Percentiles rank a stretch among this genome's conserved stretches.
These are phyloP conservation scores for Primulina tabacum DNA, from an alignment of 257 asterid species.

Conservation along the genomic window DNA sequence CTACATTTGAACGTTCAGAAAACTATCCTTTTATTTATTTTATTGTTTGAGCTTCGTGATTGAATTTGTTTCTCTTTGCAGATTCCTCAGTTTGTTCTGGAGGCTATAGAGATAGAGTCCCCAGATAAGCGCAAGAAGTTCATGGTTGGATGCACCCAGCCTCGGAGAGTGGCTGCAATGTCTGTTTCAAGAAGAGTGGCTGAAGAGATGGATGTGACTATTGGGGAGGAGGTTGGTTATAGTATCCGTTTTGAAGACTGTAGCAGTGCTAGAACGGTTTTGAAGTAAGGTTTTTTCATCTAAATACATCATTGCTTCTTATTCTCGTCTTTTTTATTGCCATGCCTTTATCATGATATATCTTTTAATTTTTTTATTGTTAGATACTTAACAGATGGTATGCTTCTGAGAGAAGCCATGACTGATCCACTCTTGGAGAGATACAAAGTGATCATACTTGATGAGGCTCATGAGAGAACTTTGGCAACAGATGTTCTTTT, in stretches of 20 bases:
- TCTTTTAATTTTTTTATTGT: neutral
- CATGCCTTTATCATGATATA: constrained; percentile 7
- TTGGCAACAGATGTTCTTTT: constrained; percentile 91
- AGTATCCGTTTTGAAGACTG: constrained; percentile 97
- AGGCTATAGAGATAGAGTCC: constrained; percentile 63
- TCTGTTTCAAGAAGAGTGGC: constrained; percentile 97
- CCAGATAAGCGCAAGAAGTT: constrained; percentile 69
- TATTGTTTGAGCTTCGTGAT: neutral
- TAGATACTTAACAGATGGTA: constrained; percentile 97
- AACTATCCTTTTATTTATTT: neutral
- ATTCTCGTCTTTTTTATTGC: neutral
- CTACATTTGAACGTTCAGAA: neutral
- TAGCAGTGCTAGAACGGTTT: constrained; percentile 77
- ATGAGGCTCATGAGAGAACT: constrained; percentile 99
- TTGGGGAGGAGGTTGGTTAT: constrained; percentile 98
- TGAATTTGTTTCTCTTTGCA: constrained; percentile 20
- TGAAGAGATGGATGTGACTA: constrained; percentile 94
- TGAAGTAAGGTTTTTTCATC: constrained; percentile 44
- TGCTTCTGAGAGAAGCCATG: constrained; percentile 99
- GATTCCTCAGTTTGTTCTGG: constrained; percentile 97
- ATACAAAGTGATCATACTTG: constrained; percentile 91
- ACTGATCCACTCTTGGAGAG: constrained; percentile 90
- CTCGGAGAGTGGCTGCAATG: constrained; percentile 98
- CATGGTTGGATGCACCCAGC: constrained; percentile 98
- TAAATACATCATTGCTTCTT: neutral